Percentiles rank a stretch among this genome's conserved stretches.
Conservation (phyloP, 768 basidiomycete species). For the Pleurotus platypus region DNA sequence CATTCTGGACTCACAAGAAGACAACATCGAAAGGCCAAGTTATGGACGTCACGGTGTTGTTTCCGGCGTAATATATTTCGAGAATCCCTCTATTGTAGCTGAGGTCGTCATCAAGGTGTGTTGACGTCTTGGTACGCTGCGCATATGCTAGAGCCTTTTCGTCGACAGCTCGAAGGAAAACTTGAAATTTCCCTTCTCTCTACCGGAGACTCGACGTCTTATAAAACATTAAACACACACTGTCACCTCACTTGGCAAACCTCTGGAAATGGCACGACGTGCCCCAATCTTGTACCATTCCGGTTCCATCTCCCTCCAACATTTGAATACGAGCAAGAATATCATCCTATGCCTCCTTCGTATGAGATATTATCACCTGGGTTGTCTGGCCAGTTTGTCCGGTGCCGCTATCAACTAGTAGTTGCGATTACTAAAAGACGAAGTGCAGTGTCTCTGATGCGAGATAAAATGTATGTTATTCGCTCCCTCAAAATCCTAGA, state of each 20-base stretch:
- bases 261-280: conserved; percentile 17
- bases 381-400: conserved; percentile 10
- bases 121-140: too few species aligned
- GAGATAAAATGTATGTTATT: background rate
- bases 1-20: conserved; percentile 44
- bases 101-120: conserved; percentile 44
- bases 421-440: background rate
- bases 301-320: conserved; percentile 6
- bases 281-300: conserved; percentile 20
- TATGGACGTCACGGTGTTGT: conserved; percentile 43
- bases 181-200: conserved; percentile 31
- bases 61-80: conserved; percentile 39
- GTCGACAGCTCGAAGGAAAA: conserved; percentile 37
- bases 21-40: conserved; percentile 29
- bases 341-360: conserved; percentile 7
- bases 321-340: conserved; percentile 4
- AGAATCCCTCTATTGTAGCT: conserved; percentile 31
- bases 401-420: background rate
- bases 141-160: too few species aligned
- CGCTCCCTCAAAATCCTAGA: background rate
- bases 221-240: conserved; percentile 26
- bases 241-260: conserved; percentile 31
- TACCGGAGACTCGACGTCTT: conserved; percentile 32
- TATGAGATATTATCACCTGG: conserved; percentile 1
- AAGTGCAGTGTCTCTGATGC: background rate